Evolutionary conservation across 768 basidiomycete genomes (phyloP).

Genomic region (Lentinula boryana): DNA sequence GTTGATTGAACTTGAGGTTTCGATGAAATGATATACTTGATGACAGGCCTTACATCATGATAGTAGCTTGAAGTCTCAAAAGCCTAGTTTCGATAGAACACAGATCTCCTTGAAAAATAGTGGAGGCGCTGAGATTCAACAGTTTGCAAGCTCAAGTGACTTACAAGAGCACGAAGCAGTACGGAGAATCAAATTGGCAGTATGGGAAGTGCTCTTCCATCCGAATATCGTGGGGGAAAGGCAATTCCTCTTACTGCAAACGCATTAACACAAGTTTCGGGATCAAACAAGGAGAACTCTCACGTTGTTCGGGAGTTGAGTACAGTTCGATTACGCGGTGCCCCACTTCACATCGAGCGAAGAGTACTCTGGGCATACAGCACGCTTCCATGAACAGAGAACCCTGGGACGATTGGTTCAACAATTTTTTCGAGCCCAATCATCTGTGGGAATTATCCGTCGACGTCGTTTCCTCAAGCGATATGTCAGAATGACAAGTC

Average conservation of each 20-base stretch:
- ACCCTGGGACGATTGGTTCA: background rate
- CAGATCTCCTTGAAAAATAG: background rate
- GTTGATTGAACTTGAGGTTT: background rate
- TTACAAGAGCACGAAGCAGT: background rate
- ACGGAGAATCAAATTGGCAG: background rate
- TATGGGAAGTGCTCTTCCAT: background rate
- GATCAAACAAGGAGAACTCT: background rate
- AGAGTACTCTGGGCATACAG: background rate
- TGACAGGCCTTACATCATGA: no score
- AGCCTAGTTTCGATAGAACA: background rate
- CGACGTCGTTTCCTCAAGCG: no score
- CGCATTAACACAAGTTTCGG: background rate
- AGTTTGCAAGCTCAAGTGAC: background rate
- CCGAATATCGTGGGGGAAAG: background rate
- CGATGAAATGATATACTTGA: background rate
- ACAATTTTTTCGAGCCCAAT: background rate
- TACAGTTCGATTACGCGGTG: background rate
- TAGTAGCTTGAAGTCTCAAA: background rate
- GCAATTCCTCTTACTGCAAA: background rate
- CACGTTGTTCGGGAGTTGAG: background rate
- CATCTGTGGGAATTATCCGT: background rate
- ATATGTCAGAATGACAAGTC: no score
- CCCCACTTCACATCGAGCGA: background rate
- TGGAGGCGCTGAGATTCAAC: no score
- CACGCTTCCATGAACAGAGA: background rate